Base-by-base conservation (phyloP, 2,329 filamentous ascomycete species). In the Geosmithia flava region DNA sequence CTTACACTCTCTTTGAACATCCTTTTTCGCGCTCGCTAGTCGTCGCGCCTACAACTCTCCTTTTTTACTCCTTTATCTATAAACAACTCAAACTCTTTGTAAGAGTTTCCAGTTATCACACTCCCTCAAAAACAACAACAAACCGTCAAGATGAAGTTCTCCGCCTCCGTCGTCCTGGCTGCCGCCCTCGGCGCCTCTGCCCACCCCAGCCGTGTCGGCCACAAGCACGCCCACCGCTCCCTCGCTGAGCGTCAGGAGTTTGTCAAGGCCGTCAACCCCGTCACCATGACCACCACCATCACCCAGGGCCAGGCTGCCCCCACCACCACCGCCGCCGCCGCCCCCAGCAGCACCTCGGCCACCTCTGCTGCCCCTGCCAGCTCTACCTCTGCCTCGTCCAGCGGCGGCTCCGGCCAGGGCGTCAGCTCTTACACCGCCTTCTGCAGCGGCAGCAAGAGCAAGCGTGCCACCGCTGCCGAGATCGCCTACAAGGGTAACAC, bases 401-500 rank as follows among this genome's bases (percentile, higher is more conserved):
- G 52, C 50, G 41, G 54, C 47, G 53, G 53, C 30, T 42, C 40
- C 20, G 47, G 44, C 44, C 33, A 37, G 17, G 50, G 50, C 41
- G 47, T 53, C 23, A 51, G 48, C 45, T 45, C 29, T 37, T 59
- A 55, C 50, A 56, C 58, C 49, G 49, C 55, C 16, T 68, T 68
- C 60, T 68, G 65, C 57, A 52, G 50, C 52, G 62, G 64, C 55
- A 55, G 61, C 51, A 51, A 51, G 51, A 50, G 49, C 51, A 74
- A 76, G 68, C 68, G 72, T 53, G 65, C 74, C 54, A 71, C 71
- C 49, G 16, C 55, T 40, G 63, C 61, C 49, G 56, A 76, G 53
- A 72, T 76, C 53, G 60, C 62, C 48, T 70, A 71, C 60, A 56
- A 53, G 3, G 74, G 74, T 54, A 76, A 77, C 65, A 59, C 59